phyloP scores from a whole-genome alignment of 2,329 filamentous ascomycete genomes.

The Pseudonectria foliicola region DNA sequence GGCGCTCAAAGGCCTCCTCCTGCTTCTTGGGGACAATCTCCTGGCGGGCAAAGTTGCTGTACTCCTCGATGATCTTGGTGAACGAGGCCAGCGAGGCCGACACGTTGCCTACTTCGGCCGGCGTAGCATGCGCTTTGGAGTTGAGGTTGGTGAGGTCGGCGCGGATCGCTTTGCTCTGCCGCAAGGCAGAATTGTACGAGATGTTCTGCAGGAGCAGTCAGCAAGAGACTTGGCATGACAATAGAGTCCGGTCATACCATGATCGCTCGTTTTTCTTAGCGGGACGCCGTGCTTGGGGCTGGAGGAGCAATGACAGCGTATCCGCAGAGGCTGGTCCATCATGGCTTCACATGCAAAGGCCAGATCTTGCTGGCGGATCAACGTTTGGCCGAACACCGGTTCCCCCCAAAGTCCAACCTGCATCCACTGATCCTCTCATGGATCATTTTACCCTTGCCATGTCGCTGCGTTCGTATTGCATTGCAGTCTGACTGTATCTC shows the following conservation, averaged over 20 bases:
- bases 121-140: constrained; percentile 55
- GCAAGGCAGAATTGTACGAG: constrained; percentile 77
- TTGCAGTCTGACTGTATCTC: too few relatives aligned
- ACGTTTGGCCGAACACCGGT: too few relatives aligned
- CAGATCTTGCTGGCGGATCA: constrained; percentile 17
- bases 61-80: constrained; percentile 86
- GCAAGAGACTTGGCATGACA: not conserved
- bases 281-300: constrained; percentile 4
- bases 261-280: constrained; percentile 20
- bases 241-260: constrained; percentile 10
- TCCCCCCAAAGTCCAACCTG: too few relatives aligned
- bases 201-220: constrained; percentile 52
- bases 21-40: constrained; percentile 89
- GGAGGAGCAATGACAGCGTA: constrained; percentile 15
- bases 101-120: constrained; percentile 55
- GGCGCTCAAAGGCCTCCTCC: constrained; percentile 78
- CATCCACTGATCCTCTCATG: too few relatives aligned
- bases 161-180: constrained; percentile 74
- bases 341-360: constrained; percentile 16
- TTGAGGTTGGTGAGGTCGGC: constrained; percentile 67
- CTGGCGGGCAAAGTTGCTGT: constrained; percentile 74
- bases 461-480: too few relatives aligned
- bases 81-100: constrained; percentile 75
- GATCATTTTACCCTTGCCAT: too few relatives aligned
- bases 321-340: not conserved